Evolutionary conservation across 2,329 filamentous ascomycete species (phyloP), one percentile per base, ranked within the genome.

Genomic region (Talaromyces islandicus): DNA sequence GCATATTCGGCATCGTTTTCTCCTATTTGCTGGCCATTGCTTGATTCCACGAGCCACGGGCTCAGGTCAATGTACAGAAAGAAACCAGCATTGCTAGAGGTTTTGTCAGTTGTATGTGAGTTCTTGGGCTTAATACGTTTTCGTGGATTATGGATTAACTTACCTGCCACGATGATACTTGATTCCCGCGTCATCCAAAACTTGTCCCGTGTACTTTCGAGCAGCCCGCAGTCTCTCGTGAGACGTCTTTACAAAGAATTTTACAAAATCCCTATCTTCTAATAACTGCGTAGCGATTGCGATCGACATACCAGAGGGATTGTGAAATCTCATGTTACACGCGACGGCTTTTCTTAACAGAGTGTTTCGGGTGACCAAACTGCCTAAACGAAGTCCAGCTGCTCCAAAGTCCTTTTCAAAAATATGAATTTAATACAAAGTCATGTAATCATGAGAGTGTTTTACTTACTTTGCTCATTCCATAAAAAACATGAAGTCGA

Each of bases 401-500:
- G 69, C 67, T 14, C 69, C 69, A 48, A 72, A 71, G 56, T 71
- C 70, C 70, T 29, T 56, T 43, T 38, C n/a, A 21, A 51, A 24
- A 51, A 51, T 38, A 48, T 21, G 1, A 19, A 9, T n/a, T 38
- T 38, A 38, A 7, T 6, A 9, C n/a, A n/a, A 7, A 7, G 5
- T 6, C 12, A 7, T n/a, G 17, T 1, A n/a, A 38, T n/a, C 7
- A 38, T 4, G 35, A 38, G 14, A n/a, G 14, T 1, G 1, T n/a
- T 38, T 7, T 38, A 9, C 63, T 25, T 67, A 69, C 70, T 66
- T 77, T 74, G 64, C 72, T 73, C 57, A 78, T 71, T 0, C 75
- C 76, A 54, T 75, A 78, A 4, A 83, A 64, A 1, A 83, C 75
- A 66, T 86, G 83, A 0, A 85, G 71, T 3, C 78, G 73, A 17